phyloP scores from a whole-genome alignment of 495 filamentous ascomycete genomes.

The Platismatia glauca region DNA sequence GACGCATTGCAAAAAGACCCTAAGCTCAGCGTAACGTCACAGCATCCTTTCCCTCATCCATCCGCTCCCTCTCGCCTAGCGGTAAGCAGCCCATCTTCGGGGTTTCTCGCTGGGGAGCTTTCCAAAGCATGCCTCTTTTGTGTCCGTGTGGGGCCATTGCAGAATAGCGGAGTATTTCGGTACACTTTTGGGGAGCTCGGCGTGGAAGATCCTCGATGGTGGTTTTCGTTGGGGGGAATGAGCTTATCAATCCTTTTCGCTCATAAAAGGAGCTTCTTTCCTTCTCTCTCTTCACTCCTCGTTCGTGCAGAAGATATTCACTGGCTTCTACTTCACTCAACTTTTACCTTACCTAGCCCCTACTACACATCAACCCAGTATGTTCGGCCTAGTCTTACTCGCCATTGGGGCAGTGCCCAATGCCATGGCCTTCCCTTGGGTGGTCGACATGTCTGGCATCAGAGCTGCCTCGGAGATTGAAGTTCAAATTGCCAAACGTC shows the following conservation, averaged over 20 bases:
- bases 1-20: not conserved
- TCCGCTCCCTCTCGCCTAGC: not conserved
- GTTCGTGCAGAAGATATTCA: not conserved
- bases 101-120: not conserved
- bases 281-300: not conserved
- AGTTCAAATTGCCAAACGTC: conserved; percentile 15
- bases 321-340: too few species aligned
- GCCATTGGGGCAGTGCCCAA: not conserved
- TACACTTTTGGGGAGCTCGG: not conserved
- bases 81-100: not conserved
- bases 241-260: not conserved
- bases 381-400: not conserved
- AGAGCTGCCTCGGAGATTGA: conserved; percentile 21
- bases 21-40: not conserved
- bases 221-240: not conserved
- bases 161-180: not conserved
- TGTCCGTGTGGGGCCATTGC: too few species aligned
- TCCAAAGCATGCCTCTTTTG: too few species aligned
- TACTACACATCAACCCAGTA: not conserved
- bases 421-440: conserved; percentile 27
- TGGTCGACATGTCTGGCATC: conserved; percentile 26
- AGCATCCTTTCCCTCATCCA: not conserved
- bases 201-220: not conserved
- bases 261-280: not conserved
- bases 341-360: not conserved